A percentile compares a stretch with the other conserved stretches of the same genome.
Conservation (phyloP, 2,329 filamentous ascomycete species). For the Falciphora oryzae region DNA sequence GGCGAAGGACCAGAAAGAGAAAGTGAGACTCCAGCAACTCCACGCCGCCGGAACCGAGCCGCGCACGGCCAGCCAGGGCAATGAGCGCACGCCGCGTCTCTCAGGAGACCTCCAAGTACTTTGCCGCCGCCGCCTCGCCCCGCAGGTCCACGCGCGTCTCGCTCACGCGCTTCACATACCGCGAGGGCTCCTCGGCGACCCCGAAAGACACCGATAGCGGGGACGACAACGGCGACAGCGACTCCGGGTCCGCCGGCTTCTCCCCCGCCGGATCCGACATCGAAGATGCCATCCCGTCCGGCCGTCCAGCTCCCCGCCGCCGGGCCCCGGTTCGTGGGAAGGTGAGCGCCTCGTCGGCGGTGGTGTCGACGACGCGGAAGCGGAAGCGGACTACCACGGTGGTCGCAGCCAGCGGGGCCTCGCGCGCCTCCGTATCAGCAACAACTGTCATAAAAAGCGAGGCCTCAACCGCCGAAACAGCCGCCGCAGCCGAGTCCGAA, state of each 20-base stretch:
- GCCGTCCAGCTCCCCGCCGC: constrained; percentile 8
- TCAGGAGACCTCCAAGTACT: constrained; percentile 51
- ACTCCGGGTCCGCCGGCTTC: constrained; percentile 13
- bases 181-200: constrained; percentile 15
- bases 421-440: background rate
- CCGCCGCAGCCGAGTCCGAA: background rate
- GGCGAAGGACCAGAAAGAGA: background rate
- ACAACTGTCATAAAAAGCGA: background rate
- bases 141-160: constrained; percentile 45
- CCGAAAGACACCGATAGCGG: constrained; percentile 15
- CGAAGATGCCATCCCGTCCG: constrained; percentile 25
- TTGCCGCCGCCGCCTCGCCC: constrained; percentile 30
- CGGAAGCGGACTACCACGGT: constrained; percentile 11
- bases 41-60: background rate
- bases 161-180: constrained; percentile 41
- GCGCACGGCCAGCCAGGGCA: background rate
- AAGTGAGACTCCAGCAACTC: background rate
- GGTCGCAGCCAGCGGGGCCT: constrained; percentile 7
- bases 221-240: constrained; percentile 14
- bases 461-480: constrained; percentile 33
- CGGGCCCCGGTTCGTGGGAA: constrained; percentile 7
- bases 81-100: constrained; percentile 57
- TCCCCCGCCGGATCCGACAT: constrained; percentile 22
- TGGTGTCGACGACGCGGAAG: constrained; percentile 24
- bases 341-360: background rate